These are phyloP conservation scores for Vitis hybrid DNA, from an alignment of 177 flowering plant species.

Conservation along the genomic window DNA sequence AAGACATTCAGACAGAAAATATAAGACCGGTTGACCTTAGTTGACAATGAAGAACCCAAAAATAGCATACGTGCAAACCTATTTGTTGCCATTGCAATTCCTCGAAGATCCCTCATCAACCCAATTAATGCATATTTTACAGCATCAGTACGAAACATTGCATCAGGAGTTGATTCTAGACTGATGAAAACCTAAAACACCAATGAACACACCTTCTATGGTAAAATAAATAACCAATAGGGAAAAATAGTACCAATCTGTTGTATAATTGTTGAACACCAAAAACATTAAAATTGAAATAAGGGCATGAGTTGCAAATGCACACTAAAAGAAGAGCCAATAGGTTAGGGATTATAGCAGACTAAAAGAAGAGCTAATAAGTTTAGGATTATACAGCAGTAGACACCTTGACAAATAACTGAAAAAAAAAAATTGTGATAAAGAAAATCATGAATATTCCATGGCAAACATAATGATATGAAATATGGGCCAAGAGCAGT, in stretches of 20 bases:
- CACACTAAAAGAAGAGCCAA: too few relatives aligned
- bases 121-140: slow-evolving; percentile 89
- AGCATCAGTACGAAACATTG: slow-evolving; percentile 76
- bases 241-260: not conserved
- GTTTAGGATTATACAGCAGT: too few relatives aligned
- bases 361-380: too few relatives aligned
- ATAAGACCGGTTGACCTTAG: not conserved
- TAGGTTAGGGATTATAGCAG: too few relatives aligned
- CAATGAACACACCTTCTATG: not conserved
- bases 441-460: too few relatives aligned
- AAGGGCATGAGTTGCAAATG: too few relatives aligned
- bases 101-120: slow-evolving; percentile 93
- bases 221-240: not conserved
- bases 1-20: slow-evolving; percentile 16
- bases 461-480: too few relatives aligned
- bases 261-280: too few relatives aligned
- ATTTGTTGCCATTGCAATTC: slow-evolving; percentile 96
- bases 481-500: too few relatives aligned
- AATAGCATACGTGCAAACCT: slow-evolving; percentile 41
- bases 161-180: slow-evolving; percentile 90
- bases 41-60: not conserved
- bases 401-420: too few relatives aligned
- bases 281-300: too few relatives aligned
- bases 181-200: slow-evolving; percentile 61
- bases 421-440: too few relatives aligned